Evolutionary conservation across 148 eudicot genomes (phyloP).

Genomic region (Talinum fruticosum): DNA sequence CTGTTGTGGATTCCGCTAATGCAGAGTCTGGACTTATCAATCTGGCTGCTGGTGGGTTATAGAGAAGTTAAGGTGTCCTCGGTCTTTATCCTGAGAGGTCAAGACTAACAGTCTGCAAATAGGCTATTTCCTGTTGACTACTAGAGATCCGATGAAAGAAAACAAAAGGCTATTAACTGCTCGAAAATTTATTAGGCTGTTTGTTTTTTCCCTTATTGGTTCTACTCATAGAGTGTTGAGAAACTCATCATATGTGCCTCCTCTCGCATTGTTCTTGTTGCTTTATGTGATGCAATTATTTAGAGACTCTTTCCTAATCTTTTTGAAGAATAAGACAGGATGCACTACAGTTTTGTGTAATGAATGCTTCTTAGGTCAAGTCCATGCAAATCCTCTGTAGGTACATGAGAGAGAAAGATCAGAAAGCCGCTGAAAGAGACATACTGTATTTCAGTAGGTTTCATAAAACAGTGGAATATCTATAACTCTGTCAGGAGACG

Average conservation of each 20-base stretch:
- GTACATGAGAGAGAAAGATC: no score
- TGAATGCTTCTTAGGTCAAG: neutral
- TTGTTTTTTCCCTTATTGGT: no score
- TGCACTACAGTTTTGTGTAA: neutral
- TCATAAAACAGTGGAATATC: neutral
- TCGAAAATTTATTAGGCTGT: neutral
- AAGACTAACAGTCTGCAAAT: no score
- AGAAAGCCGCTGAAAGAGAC: neutral
- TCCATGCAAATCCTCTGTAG: no score
- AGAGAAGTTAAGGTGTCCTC: no score
- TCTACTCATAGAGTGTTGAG: neutral
- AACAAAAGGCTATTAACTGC: neutral
- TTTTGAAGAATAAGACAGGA: neutral
- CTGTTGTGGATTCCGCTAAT: no score
- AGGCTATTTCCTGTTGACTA: neutral
- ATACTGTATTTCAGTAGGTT: neutral
- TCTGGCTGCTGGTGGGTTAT: no score
- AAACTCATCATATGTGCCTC: neutral
- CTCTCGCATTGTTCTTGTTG: neutral
- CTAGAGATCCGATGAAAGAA: neutral
- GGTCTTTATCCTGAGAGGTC: no score
- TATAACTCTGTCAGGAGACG: no score
- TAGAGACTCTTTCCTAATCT: neutral
- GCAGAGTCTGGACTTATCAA: no score
- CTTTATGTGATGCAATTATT: neutral